phyloP scores from a whole-genome alignment of 805 yeast genomes.

The Ogataea ganodermae region DNA sequence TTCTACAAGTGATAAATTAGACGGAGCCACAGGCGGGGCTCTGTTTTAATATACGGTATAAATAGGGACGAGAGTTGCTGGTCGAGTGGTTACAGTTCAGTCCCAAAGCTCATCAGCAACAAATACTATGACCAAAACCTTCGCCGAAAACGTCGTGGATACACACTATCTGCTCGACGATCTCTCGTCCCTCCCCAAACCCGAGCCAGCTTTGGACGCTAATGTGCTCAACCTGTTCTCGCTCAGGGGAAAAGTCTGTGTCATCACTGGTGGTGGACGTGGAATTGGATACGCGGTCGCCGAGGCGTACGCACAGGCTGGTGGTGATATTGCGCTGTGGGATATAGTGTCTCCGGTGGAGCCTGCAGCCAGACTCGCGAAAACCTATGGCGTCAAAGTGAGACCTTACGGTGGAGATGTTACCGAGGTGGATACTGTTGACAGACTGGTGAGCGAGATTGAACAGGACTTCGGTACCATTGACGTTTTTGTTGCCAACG shows the following conservation, averaged over 20 bases:
- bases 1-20: not conserved
- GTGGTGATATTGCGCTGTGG: conserved; percentile 46
- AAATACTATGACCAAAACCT: conserved; percentile 19
- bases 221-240: conserved; percentile 48
- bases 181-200: conserved; percentile 44
- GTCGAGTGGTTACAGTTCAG: too few species aligned
- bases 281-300: conserved; percentile 45
- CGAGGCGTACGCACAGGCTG: conserved; percentile 46
- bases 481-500: conserved; percentile 45
- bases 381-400: conserved; percentile 35
- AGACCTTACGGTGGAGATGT: conserved; percentile 34
- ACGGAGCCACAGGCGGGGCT: not conserved
- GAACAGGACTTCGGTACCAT: conserved; percentile 42
- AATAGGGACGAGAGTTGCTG: not conserved
- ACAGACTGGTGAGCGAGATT: conserved; percentile 31
- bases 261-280: conserved; percentile 44
- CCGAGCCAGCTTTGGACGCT: conserved; percentile 53
- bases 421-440: conserved; percentile 35
- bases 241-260: conserved; percentile 44
- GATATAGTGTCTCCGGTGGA: conserved; percentile 40
- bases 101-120: too few species aligned
- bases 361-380: conserved; percentile 40
- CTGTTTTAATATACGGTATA: not conserved
- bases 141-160: conserved; percentile 20
- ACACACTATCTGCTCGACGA: conserved; percentile 25